Percentiles rank a stretch among this genome's conserved stretches.
These are phyloP conservation scores for Glycine tomentella DNA, from an alignment of 306 rosid species.

Conservation along the genomic window DNA sequence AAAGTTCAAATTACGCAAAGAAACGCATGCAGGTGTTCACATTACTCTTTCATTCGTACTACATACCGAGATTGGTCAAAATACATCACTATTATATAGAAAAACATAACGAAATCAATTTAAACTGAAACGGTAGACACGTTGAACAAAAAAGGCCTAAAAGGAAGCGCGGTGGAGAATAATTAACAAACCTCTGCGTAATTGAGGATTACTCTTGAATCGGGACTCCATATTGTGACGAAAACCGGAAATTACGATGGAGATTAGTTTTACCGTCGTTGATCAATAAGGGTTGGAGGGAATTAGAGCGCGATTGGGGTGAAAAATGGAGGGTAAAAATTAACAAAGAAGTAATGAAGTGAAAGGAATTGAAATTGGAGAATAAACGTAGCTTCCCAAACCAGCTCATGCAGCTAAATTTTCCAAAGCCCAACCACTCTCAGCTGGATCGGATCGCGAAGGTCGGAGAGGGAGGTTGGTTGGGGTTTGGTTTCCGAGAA, in stretches of 20 bases:
- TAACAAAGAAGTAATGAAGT: constrained; percentile 77
- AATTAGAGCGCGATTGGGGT: constrained; percentile 64
- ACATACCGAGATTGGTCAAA: neutral
- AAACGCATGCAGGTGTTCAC: neutral
- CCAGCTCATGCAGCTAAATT: constrained; percentile 91
- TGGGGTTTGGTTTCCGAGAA: too few species aligned
- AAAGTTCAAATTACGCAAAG: neutral
- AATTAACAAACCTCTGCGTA: constrained; percentile 71
- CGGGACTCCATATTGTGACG: constrained; percentile 74
- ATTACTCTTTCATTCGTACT: neutral
- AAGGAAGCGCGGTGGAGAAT: neutral
- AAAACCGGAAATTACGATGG: constrained; percentile 34
- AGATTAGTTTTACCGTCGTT: constrained; percentile 22
- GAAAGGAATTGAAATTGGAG: constrained; percentile 76
- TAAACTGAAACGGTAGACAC: neutral
- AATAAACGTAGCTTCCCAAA: constrained; percentile 81
- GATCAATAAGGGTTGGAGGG: constrained; percentile 50
- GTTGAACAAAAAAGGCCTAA: too few species aligned
- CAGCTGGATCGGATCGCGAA: constrained; percentile 32
- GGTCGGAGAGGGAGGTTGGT: too few species aligned
- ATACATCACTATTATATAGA: neutral
- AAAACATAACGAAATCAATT: constrained; percentile 11
- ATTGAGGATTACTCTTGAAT: constrained; percentile 69
- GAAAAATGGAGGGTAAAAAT: constrained; percentile 83
- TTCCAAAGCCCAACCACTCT: constrained; percentile 21